Evolutionary conservation across 106 monocot genomes (phyloP).

Genomic region (Allium sativum): DNA sequence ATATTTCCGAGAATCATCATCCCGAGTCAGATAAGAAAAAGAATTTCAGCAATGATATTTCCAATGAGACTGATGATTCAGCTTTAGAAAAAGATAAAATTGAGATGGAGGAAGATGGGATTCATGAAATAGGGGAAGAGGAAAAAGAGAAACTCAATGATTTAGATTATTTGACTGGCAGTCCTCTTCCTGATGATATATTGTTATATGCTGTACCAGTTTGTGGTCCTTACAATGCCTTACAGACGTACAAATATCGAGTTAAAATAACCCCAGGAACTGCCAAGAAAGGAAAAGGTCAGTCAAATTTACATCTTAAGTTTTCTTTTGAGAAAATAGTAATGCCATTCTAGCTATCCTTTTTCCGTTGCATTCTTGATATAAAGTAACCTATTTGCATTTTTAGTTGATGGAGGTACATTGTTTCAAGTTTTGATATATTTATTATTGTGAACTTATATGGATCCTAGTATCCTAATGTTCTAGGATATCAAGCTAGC

Average conservation of each 20-base stretch:
- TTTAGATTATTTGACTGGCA: constrained; percentile 81
- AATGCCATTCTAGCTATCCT: background rate
- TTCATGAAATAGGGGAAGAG: constrained; percentile 71
- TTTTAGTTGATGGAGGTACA: too few species aligned
- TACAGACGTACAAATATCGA: constrained; percentile 90
- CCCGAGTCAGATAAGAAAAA: constrained; percentile 3
- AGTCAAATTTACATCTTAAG: background rate
- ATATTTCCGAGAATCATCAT: constrained; percentile 18
- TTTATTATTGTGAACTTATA: too few species aligned
- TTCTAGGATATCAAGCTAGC: too few species aligned
- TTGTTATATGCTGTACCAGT: constrained; percentile 93
- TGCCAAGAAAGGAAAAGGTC: constrained; percentile 98
- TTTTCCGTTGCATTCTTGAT: too few species aligned
- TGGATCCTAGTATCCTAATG: too few species aligned
- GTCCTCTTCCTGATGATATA: constrained; percentile 76
- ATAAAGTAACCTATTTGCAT: too few species aligned
- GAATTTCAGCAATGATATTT: constrained; percentile 8
- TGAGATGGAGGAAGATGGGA: constrained; percentile 60
- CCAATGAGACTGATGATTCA: constrained; percentile 10
- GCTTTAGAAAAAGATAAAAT: constrained; percentile 38
- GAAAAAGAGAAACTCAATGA: constrained; percentile 78
- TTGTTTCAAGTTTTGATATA: too few species aligned
- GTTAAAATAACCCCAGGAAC: constrained; percentile 97
- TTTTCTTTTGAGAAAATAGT: background rate
- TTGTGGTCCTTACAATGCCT: constrained; percentile 88